phyloP scores from a whole-genome alignment of 1,139 yeast species.

The Yamadazyma oceani region DNA sequence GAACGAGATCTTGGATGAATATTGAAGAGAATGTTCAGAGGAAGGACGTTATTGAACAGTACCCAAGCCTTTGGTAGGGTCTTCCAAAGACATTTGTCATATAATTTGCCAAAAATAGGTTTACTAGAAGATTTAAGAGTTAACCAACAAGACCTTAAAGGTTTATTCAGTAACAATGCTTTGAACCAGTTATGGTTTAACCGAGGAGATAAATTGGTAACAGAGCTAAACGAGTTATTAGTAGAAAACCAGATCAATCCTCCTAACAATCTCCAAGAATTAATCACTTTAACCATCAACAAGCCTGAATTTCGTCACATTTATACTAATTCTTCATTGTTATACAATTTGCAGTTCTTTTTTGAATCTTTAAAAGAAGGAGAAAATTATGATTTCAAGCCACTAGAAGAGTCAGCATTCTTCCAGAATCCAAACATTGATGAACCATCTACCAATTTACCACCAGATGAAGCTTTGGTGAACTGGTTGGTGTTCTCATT shows the following conservation, averaged over 20 bases:
- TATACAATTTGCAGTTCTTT: constrained; percentile 60
- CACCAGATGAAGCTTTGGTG: constrained; percentile 36
- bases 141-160: constrained; percentile 44
- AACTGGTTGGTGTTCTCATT: constrained; percentile 55
- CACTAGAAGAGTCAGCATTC: constrained; percentile 32
- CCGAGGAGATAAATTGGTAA: constrained; percentile 49
- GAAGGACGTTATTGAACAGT: background rate
- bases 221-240: constrained; percentile 44
- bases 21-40: constrained; percentile 5
- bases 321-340: constrained; percentile 57
- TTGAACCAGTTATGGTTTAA: constrained; percentile 60
- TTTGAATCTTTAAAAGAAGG: constrained; percentile 51
- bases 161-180: constrained; percentile 54
- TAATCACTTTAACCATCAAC: constrained; percentile 43
- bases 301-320: constrained; percentile 49
- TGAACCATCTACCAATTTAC: constrained; percentile 25
- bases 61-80: background rate
- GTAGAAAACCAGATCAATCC: constrained; percentile 27
- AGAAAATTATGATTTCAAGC: constrained; percentile 15
- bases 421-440: constrained; percentile 41
- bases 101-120: constrained; percentile 28
- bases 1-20: no score
- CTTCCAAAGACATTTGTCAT: constrained; percentile 7
- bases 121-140: constrained; percentile 34
- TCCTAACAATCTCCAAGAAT: constrained; percentile 33